Evolutionary conservation across 2,329 filamentous ascomycete species (phyloP).

Genomic region (Hymenoscyphus infarciens): DNA sequence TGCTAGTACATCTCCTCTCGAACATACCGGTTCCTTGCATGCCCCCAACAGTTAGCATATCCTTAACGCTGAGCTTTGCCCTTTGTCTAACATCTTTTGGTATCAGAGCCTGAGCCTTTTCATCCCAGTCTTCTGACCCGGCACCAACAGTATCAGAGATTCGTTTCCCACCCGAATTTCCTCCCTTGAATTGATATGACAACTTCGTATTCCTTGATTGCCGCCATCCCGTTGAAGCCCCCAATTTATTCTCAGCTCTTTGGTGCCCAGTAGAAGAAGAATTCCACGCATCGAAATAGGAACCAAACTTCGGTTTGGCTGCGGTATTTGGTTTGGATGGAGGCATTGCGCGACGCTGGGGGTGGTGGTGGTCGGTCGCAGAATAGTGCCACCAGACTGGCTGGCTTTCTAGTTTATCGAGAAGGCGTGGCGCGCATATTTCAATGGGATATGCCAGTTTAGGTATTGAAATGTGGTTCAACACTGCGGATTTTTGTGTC

Average conservation of each 20-base stretch:
- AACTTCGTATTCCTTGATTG: constrained; percentile 67
- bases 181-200: constrained; percentile 61
- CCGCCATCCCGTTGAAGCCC: constrained; percentile 66
- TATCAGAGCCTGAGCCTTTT: constrained; percentile 42
- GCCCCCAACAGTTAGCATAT: constrained; percentile 47
- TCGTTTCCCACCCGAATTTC: constrained; percentile 54
- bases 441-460: not conserved
- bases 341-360: not conserved
- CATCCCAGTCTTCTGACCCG: constrained; percentile 55
- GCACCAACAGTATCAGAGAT: constrained; percentile 64
- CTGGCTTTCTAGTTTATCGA: not conserved
- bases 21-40: constrained; percentile 34
- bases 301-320: constrained; percentile 39
- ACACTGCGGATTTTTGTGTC: not conserved
- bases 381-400: not conserved
- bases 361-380: not conserved
- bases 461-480: not conserved
- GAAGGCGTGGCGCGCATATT: not conserved
- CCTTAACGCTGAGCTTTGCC: constrained; percentile 43
- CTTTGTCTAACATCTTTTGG: constrained; percentile 38
- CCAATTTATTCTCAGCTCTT: constrained; percentile 63
- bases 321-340: constrained; percentile 20
- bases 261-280: constrained; percentile 76
- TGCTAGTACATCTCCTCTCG: not conserved
- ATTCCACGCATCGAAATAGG: constrained; percentile 66